Base-by-base conservation (phyloP, 768 basidiomycete genomes). In the Favolaschia claudopus region DNA sequence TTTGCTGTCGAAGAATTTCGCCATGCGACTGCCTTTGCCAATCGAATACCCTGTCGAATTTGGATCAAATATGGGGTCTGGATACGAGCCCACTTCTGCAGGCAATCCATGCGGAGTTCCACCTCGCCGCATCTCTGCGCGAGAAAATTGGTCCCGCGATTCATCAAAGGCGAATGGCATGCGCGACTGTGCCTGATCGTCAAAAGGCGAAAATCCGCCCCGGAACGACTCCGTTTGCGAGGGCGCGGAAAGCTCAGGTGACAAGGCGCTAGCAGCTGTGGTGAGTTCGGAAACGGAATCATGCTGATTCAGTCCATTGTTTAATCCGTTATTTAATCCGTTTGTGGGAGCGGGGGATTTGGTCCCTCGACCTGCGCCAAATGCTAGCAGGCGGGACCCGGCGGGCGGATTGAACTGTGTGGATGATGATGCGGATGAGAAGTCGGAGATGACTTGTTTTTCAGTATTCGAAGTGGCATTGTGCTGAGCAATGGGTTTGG, bases 1-100 rank as follows among this genome's bases (percentile, higher is more conserved):
- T 71, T 91, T 92, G n/a, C 82, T 82, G 64, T 93, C 92, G 62
- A 93, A 94, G 72, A 93, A 92, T 70, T 93, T 94, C 29, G 91
- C 92, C 70, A 93, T 90, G 33, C 92, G 87, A 69, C 92, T 93
- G 36, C 92, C 92, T 71, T 89, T 92, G 24, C 79, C 80, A 29
- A 79, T 75, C 14, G 84, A 78, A 67, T 83, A 77, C 29, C 82
- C 79, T 25, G 79, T 78, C 24, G 76, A 77, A 48, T 69, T 71
- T 65, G 66, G 28, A 70, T 73, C 49, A 64, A 69, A 32, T 54
- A 59, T 55, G 4, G 55, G 22, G 43, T 61, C 62, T n/a, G 49
- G 19, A 45, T 60, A 66, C 7, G 56, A 32, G 45, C 59, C 48
- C 19, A 59, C 19, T 6, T 68, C 65, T 14, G 42, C 20, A 8